Evolutionary conservation across 2,329 filamentous ascomycete species (phyloP).

Genomic region (Penicillium verrucosum): DNA sequence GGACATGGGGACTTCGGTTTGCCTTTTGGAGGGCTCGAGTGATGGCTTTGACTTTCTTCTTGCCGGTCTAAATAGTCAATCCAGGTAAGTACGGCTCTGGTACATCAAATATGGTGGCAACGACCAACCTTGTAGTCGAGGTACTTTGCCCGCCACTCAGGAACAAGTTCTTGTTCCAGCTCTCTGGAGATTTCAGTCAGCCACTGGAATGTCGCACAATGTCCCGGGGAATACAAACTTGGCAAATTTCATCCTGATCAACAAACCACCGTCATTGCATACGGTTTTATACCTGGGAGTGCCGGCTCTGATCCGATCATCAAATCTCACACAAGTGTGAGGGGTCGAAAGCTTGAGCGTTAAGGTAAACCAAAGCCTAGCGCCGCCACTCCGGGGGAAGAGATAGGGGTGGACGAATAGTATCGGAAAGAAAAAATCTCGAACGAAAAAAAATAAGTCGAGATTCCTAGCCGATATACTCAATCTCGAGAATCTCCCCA

Average conservation of each 20-base stretch:
- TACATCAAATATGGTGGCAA: constrained; percentile 6
- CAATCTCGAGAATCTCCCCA: neutral
- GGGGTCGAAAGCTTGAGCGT: constrained; percentile 1
- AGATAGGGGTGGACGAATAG: neutral
- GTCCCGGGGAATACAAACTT: constrained; percentile 43
- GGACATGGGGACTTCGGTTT: constrained; percentile 49
- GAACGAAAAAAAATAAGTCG: neutral
- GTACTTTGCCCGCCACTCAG: constrained; percentile 94
- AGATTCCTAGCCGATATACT: neutral
- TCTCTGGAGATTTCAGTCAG: constrained; percentile 51
- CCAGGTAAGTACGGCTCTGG: neutral
- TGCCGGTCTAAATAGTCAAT: constrained; percentile 57
- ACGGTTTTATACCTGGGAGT: neutral
- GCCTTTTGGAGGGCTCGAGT: constrained; percentile 63
- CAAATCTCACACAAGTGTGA: constrained; percentile 5
- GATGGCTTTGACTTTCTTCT: constrained; percentile 88
- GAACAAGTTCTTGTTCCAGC: constrained; percentile 81
- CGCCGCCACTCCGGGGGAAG: neutral
- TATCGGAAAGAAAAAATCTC: neutral
- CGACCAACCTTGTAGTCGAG: constrained; percentile 77
- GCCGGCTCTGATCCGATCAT: neutral
- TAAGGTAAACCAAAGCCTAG: neutral
- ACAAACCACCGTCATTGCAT: constrained; percentile 19
- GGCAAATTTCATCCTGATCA: constrained; percentile 57
- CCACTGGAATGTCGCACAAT: constrained; percentile 14